Percentiles rank a stretch among this genome's conserved stretches.
Evolutionary conservation across 108 stramenopile genomes (phyloP).

Genomic region (Skeletonema grethae): DNA sequence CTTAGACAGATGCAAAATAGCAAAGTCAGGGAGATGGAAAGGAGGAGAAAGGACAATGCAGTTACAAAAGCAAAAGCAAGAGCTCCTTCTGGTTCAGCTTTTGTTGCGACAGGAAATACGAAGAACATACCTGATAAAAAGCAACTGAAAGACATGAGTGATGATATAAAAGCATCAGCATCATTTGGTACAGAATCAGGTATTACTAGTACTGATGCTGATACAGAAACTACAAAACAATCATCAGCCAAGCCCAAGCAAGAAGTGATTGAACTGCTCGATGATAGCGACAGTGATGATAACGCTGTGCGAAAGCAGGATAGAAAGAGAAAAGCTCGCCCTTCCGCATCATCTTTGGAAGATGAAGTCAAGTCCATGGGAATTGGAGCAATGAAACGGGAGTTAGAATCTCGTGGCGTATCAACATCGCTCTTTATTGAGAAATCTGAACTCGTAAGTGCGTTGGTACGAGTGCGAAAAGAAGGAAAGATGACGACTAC

Average conservation of each 20-base stretch:
- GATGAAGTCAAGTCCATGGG: background rate
- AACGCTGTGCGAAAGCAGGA: background rate
- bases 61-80: background rate
- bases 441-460: background rate
- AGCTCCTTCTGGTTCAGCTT: background rate
- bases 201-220: background rate
- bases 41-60: background rate
- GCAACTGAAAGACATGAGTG: too few relatives aligned
- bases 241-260: background rate
- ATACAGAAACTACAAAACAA: background rate
- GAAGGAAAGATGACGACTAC: background rate
- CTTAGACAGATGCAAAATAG: background rate
- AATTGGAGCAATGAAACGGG: background rate
- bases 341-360: slow-evolving; percentile 1
- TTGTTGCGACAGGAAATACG: too few relatives aligned
- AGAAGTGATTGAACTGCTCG: background rate
- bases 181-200: background rate
- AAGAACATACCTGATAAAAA: too few relatives aligned
- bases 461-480: background rate
- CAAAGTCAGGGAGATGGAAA: background rate
- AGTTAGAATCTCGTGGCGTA: background rate
- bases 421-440: background rate
- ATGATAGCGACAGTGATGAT: slow-evolving; percentile 7
- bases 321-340: slow-evolving; percentile 5
- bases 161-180: background rate